A percentile compares a stretch with the other conserved stretches of the same genome.
These are phyloP conservation scores for Ogataea thermomethanolica DNA, from an alignment of 805 yeast genomes.

Conservation along the genomic window DNA sequence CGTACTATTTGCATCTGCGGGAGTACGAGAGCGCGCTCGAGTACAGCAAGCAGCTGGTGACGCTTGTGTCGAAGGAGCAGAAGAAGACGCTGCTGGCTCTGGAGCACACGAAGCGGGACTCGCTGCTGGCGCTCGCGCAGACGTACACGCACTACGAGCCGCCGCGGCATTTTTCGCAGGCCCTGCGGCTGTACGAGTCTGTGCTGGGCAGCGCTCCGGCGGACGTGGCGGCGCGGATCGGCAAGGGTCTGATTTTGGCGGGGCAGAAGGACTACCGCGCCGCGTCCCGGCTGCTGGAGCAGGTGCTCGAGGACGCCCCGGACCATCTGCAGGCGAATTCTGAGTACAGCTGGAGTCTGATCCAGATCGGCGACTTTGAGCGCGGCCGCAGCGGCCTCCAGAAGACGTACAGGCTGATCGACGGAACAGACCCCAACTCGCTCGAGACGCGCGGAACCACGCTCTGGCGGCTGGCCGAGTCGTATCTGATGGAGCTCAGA, in stretches of 20 bases:
- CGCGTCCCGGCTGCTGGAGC: constrained; percentile 52
- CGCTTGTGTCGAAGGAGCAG: constrained; percentile 46
- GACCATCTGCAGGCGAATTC: constrained; percentile 55
- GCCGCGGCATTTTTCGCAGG: constrained; percentile 79
- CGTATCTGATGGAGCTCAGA: constrained; percentile 41
- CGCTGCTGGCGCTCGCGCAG: constrained; percentile 65
- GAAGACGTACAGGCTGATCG: constrained; percentile 39
- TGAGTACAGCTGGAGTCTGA: constrained; percentile 77
- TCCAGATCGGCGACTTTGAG: constrained; percentile 47
- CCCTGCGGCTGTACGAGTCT: constrained; percentile 64
- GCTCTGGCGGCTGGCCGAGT: constrained; percentile 72
- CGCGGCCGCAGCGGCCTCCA: constrained; percentile 52
- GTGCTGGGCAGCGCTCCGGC: constrained; percentile 43
- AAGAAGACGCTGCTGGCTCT: constrained; percentile 47
- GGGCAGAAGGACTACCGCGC: constrained; percentile 56
- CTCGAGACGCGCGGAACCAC: constrained; percentile 55
- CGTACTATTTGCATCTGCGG: constrained; percentile 53
- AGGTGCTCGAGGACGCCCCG: constrained; percentile 48
- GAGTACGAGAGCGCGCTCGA: constrained; percentile 64
- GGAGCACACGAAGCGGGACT: constrained; percentile 50
- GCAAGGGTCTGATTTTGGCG: constrained; percentile 73
- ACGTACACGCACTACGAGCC: constrained; percentile 83
- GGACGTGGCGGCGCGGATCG: constrained; percentile 61
- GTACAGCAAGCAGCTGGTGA: constrained; percentile 57
- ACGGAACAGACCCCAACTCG: constrained; percentile 51